Percentiles rank a stretch among this genome's conserved stretches.
Evolutionary conservation across 495 filamentous ascomycete species (phyloP).

Genomic region (Neurospora tetrasperma): DNA sequence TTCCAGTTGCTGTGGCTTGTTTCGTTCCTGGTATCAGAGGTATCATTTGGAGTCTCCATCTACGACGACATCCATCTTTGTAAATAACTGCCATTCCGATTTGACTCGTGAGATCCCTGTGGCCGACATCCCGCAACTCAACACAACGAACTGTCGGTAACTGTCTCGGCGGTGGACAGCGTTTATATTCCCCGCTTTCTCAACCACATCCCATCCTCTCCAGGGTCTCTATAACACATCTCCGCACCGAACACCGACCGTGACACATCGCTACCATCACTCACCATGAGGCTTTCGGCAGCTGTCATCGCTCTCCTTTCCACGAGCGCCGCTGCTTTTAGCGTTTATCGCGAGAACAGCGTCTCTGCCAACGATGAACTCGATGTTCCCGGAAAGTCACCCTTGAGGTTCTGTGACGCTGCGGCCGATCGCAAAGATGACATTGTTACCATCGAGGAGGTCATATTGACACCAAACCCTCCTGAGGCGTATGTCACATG

Average conservation of each 20-base stretch:
- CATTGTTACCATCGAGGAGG: slow-evolving; percentile 62
- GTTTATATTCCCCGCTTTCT: neutral
- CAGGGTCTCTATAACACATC: neutral
- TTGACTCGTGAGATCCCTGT: neutral
- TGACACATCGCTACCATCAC: slow-evolving; percentile 1
- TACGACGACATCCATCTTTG: neutral
- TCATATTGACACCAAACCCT: slow-evolving; percentile 78
- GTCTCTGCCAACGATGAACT: slow-evolving; percentile 26
- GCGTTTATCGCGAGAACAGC: slow-evolving; percentile 29
- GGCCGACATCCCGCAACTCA: neutral
- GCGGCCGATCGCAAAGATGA: slow-evolving; percentile 42
- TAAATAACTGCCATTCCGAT: neutral
- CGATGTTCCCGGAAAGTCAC: slow-evolving; percentile 63
- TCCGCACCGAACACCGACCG: neutral
- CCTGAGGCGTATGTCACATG: slow-evolving; percentile 61
- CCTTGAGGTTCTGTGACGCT: slow-evolving; percentile 60
- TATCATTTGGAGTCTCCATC: neutral
- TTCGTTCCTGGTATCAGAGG: neutral
- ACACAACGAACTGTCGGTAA: neutral
- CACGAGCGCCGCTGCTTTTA: slow-evolving; percentile 29
- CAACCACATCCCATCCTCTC: neutral
- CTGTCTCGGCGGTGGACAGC: neutral
- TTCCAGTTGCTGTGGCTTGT: neutral
- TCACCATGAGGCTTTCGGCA: slow-evolving; percentile 34
- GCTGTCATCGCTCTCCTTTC: slow-evolving; percentile 29